Percentiles rank a stretch among this genome's conserved stretches.
Conservation (phyloP, 176 grass and related monocot species). For the Canna indica region DNA sequence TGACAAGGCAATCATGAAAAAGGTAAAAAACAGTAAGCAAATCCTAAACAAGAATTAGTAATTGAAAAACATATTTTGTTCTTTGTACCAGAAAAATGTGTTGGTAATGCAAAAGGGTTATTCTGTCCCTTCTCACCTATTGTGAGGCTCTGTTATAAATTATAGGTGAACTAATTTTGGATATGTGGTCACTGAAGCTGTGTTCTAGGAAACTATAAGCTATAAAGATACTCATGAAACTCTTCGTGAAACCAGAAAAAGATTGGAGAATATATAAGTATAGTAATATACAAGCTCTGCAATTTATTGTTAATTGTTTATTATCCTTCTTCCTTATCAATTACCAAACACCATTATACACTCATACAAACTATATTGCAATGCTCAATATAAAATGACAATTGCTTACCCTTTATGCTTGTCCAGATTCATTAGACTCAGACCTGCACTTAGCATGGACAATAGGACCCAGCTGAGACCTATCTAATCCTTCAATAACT, state of each 20-base stretch:
- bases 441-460: conserved; percentile 96
- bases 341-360: neutral
- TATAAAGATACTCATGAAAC: neutral
- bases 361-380: too few relatives aligned
- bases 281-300: neutral
- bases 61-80: too few relatives aligned
- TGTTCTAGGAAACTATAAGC: neutral
- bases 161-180: too few relatives aligned
- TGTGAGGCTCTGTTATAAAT: too few relatives aligned
- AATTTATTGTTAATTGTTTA: neutral
- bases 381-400: neutral
- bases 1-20: too few relatives aligned
- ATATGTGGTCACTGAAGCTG: too few relatives aligned
- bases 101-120: too few relatives aligned
- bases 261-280: neutral
- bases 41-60: too few relatives aligned
- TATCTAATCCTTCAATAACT: conserved; percentile 44
- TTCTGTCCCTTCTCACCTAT: too few relatives aligned
- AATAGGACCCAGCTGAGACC: conserved; percentile 66
- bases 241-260: neutral
- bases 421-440: conserved; percentile 40
- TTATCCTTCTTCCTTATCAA: neutral
- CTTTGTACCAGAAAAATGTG: too few relatives aligned
- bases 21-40: too few relatives aligned
- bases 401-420: conserved; percentile 44